These are phyloP conservation scores for Furcasterigmium sp. DNA, from an alignment of 2,329 filamentous ascomycete genomes.

Conservation along the genomic window DNA sequence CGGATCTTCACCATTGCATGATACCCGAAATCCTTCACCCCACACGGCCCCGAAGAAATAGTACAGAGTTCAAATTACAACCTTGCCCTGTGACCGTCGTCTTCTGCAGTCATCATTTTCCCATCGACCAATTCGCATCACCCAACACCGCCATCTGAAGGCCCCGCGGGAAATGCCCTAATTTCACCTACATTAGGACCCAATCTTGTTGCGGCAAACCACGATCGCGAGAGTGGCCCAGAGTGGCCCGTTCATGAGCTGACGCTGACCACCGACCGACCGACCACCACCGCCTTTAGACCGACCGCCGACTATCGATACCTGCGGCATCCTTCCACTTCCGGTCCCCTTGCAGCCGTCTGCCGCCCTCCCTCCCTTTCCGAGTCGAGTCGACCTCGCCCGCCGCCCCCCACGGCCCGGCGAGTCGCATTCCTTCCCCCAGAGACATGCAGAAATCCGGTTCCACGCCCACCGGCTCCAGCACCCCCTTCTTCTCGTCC, in stretches of 20 bases:
- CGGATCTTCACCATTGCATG: too few relatives aligned
- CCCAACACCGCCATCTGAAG: background rate
- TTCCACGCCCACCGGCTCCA: conserved; percentile 12
- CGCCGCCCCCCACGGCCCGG: too few relatives aligned
- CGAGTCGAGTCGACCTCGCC: background rate
- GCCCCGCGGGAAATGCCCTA: background rate
- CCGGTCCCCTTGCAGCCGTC: background rate
- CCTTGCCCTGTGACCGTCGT: too few relatives aligned
- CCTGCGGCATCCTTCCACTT: background rate
- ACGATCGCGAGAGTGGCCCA: background rate
- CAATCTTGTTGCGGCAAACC: background rate
- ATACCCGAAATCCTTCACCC: too few relatives aligned
- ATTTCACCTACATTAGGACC: background rate
- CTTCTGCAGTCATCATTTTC: too few relatives aligned
- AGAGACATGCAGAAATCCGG: conserved; percentile 14
- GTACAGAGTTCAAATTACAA: too few relatives aligned
- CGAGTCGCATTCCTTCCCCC: background rate
- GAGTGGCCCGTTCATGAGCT: background rate
- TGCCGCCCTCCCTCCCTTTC: background rate
- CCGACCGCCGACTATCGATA: background rate
- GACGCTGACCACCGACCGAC: background rate
- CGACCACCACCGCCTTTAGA: background rate
- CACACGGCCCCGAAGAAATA: too few relatives aligned
- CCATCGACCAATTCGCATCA: background rate
- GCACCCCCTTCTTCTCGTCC: conserved; percentile 28